Evolutionary conservation across 768 basidiomycete species (phyloP), one percentile per base, ranked within the genome.

Genomic region (Termitomyces sp.): DNA sequence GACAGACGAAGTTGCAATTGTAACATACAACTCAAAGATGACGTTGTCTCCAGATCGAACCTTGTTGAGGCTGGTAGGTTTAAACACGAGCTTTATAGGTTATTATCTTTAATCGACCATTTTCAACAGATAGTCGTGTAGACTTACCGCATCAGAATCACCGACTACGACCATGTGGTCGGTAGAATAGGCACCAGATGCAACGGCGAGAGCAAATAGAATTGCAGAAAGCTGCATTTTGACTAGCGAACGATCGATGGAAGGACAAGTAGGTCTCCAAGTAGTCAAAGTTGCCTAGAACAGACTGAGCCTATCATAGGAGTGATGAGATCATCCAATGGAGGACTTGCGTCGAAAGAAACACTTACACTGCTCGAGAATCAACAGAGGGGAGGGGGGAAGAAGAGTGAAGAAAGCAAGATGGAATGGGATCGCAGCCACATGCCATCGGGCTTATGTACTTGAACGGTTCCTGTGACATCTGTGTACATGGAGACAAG

Each of bases 151-250:
- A 62, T 19, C 14, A 12, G 68, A 67, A 48, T 68, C 73, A 58
- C 82, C 77, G 55, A 83, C 83, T n/a, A 51, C 52, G 58, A 83
- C 70, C 9, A 63, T 48, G 52, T 70, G 58, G 46, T 72, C 60
- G 7, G 64, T 70, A 49, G 79, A 79, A 32, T 67, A 70, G 56
- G 66, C 76, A 25, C 68, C 66, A 49, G 66, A 70, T 58, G 74
- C 73, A 61, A 76, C 66, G 61, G 73, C 64, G 61, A 80, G 69
- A 64, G 76, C 73, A 72, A 72, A 65, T 46, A 70, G 61, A 63
- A 74, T 70, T 64, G 74, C 56, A 59, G 77, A 74, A 71, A 79
- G 79, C 67, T 71, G 81, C 82, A 84, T 85, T 68, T 70, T 77
- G 56, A 55, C 64, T 59, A 58, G 62, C 23, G 54, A 54, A 57